phyloP scores from a whole-genome alignment of 2,329 filamentous ascomycete species.

The Aspergillus neoniger region DNA sequence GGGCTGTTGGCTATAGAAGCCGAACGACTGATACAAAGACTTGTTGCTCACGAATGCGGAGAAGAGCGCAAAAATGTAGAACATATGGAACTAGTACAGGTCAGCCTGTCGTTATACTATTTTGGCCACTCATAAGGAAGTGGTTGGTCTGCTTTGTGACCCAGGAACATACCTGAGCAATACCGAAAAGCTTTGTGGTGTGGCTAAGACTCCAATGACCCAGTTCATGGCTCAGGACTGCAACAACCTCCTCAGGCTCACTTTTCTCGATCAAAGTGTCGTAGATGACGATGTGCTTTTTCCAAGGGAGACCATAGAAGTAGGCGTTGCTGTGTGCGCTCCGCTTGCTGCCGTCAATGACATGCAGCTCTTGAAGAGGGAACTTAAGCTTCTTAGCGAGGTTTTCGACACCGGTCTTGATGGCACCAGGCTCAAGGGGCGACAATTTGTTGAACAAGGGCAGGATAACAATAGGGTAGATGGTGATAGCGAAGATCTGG shows the following conservation, averaged over 20 bases:
- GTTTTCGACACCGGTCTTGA: conserved; percentile 85
- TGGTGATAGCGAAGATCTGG: conserved; percentile 91
- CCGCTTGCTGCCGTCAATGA: conserved; percentile 90
- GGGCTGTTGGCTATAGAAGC: conserved; percentile 78
- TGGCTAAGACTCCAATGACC: conserved; percentile 97
- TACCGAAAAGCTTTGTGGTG: conserved; percentile 86
- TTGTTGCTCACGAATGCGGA: conserved; percentile 96
- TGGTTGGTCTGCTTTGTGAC: conserved; percentile 3
- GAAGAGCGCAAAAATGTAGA: conserved; percentile 96
- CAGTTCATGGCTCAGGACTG: conserved; percentile 91
- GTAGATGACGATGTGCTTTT: conserved; percentile 99
- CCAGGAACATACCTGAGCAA: conserved; percentile 69
- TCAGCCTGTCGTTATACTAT: conserved; percentile 6
- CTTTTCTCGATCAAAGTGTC: conserved; percentile 97
- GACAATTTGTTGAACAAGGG: conserved; percentile 98
- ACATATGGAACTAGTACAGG: conserved; percentile 73
- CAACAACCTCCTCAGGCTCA: conserved; percentile 86
- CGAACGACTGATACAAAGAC: conserved; percentile 87
- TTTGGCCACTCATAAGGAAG: neutral
- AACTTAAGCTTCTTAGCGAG: conserved; percentile 84
- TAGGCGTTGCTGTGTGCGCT: conserved; percentile 89
- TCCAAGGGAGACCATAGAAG: conserved; percentile 97
- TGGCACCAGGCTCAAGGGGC: conserved; percentile 78
- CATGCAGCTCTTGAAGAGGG: conserved; percentile 87
- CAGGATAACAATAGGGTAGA: conserved; percentile 91